These are phyloP conservation scores for Dothideomycetes sp. DNA, from an alignment of 2,329 filamentous ascomycete species.

Conservation along the genomic window DNA sequence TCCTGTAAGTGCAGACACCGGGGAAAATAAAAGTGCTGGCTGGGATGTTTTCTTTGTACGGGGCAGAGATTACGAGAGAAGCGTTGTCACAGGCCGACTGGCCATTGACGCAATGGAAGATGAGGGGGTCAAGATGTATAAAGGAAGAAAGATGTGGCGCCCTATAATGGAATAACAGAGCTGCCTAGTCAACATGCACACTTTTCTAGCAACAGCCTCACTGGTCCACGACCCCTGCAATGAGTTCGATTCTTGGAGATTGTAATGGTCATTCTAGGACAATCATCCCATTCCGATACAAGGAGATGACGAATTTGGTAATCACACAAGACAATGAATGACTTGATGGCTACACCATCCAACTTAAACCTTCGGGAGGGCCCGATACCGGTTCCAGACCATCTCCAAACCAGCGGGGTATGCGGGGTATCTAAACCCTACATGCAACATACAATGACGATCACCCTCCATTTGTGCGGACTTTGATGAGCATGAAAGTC, in stretches of 20 bases:
- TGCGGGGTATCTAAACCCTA: no score
- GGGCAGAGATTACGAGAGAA: slow-evolving; percentile 52
- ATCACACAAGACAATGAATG: no score
- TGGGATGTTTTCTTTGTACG: slow-evolving; percentile 52
- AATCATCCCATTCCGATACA: no score
- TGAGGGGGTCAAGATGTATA: slow-evolving; percentile 47
- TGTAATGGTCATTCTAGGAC: no score
- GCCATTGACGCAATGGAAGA: slow-evolving; percentile 50
- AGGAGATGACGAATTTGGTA: no score
- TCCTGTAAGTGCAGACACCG: slow-evolving; percentile 12
- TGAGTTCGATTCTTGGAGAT: neutral
- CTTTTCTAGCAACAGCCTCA: neutral
- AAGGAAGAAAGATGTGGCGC: slow-evolving; percentile 50
- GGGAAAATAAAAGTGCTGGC: slow-evolving; percentile 18
- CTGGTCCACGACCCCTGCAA: neutral
- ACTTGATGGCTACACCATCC: no score
- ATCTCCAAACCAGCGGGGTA: no score
- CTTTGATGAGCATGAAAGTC: no score
- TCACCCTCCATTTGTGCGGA: no score
- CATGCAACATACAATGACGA: no score
- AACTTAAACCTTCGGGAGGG: no score
- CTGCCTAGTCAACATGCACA: neutral
- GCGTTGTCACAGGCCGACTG: slow-evolving; percentile 52
- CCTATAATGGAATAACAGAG: slow-evolving; percentile 20
- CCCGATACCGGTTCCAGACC: no score